Base-by-base conservation (phyloP, 192 early-diverging fungal species). In the Entomortierella lignicola region DNA sequence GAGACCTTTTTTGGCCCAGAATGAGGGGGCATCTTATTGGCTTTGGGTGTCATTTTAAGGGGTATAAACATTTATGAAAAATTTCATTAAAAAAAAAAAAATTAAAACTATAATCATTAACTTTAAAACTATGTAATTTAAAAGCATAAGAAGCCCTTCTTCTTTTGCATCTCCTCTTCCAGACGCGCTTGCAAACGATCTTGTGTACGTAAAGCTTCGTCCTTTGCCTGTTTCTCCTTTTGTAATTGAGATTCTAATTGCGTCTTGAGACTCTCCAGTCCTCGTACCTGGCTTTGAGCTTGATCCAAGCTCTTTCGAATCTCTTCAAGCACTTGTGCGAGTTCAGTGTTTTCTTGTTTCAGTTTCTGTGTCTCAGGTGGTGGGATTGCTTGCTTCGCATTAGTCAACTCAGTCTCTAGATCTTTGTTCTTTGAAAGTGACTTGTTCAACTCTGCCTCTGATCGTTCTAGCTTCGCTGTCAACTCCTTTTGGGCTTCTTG, bases 101-200 rank as follows among this genome's bases (percentile, higher is more conserved):
- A 41, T 23, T 11, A 20, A n/a, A n/a, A n/a, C n/a, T n/a, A n/a
- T n/a, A n/a, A n/a, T n/a, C n/a, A n/a, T n/a, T n/a, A n/a, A n/a
- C n/a, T n/a, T n/a, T n/a, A n/a, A n/a, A n/a, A n/a, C n/a, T n/a
- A n/a, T n/a, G n/a, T 32, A 54, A 2, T 50, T 68, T 69, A 77
- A 23, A 77, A 77, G 61, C 73, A 77, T 26, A 69, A 43, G 61
- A 77, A 77, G 6, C 73, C 66, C 66, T 77, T 77, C 73, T 77
- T 77, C 73, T 77, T 77, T 55, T 64, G 60, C 66, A 50, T 77
- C 66, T 63, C 73, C 26, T 63, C 66, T 21, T 77, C 73, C 25
- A 77, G 66, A 60, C 63, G 66, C 32, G 52, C 43, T 66, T 77
- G 59, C 30, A 77, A 47, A 20, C 39, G 65, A 44, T 77, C 73